phyloP scores from a whole-genome alignment of 169 alveolate genomes.

The Cryptosporidium tyzzeri region DNA sequence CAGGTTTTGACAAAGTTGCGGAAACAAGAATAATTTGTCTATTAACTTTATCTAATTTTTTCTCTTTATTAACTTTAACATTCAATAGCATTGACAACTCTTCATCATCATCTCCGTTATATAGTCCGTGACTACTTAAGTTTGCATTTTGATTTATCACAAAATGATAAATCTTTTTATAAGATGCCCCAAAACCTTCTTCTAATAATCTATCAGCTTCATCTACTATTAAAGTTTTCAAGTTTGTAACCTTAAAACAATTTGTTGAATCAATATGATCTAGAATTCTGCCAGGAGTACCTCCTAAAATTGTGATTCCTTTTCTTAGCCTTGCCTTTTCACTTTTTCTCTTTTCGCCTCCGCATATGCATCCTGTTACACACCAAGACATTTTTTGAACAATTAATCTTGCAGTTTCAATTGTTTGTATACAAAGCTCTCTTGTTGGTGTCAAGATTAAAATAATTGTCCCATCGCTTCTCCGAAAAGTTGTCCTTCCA shows the following conservation, averaged over 20 bases:
- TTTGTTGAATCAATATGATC: constrained; percentile 93
- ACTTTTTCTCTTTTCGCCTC: constrained; percentile 91
- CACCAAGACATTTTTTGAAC: constrained; percentile 85
- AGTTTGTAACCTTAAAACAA: constrained; percentile 88
- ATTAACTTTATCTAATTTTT: background rate
- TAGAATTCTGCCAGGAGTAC: constrained; percentile 98
- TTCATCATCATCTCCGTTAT: constrained; percentile 37
- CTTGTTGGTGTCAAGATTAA: constrained; percentile 89
- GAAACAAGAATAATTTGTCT: constrained; percentile 85
- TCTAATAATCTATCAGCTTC: constrained; percentile 98
- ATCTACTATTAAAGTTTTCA: constrained; percentile 90
- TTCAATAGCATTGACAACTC: constrained; percentile 9
- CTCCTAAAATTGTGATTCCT: constrained; percentile 93
- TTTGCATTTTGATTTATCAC: constrained; percentile 34
- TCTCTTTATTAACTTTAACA: constrained; percentile 22
- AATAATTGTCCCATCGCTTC: constrained; percentile 84
- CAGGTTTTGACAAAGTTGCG: constrained; percentile 86
- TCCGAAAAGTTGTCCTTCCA: constrained; percentile 59
- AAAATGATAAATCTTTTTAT: constrained; percentile 86
- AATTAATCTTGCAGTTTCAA: constrained; percentile 77
- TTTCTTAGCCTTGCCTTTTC: constrained; percentile 91
- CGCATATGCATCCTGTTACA: constrained; percentile 82
- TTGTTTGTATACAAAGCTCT: constrained; percentile 90
- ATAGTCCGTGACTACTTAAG: background rate
- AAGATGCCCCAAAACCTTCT: constrained; percentile 95